phyloP scores from a whole-genome alignment of 2,329 filamentous ascomycete genomes.

The Diaporthe humulicola region DNA sequence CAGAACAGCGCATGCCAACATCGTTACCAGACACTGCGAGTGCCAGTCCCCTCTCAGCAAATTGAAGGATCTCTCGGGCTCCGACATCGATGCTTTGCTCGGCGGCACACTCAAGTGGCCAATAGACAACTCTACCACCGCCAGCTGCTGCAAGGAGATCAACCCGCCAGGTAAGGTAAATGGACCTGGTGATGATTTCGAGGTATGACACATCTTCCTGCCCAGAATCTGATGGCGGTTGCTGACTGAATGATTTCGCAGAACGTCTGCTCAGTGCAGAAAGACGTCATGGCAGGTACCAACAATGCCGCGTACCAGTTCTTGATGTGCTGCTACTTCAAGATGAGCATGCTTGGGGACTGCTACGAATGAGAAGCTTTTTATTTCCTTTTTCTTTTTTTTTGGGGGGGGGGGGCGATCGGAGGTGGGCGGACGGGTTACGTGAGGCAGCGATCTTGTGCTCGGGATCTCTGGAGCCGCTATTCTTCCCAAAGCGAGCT shows the following conservation, averaged over 20 bases:
- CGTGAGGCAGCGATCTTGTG: neutral
- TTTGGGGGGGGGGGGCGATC: no score
- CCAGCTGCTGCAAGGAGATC: neutral
- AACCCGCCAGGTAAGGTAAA: neutral
- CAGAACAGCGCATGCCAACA: neutral
- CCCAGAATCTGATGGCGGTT: fast-evolving
- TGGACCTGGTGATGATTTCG: neutral
- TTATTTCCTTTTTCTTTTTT: no score
- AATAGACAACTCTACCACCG: neutral
- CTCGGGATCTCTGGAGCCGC: no score
- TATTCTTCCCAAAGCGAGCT: fast-evolving
- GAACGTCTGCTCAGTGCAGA: neutral
- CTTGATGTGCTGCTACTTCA: constrained; percentile 19
- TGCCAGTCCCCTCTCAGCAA: constrained; percentile 4
- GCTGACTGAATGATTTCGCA: neutral
- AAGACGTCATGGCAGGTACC: neutral
- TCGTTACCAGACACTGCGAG: constrained; percentile 1
- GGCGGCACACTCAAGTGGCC: neutral
- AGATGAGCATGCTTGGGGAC: neutral
- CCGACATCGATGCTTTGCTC: neutral
- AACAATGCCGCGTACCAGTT: neutral
- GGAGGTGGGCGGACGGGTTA: no score
- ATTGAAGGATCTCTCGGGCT: neutral
- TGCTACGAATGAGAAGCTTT: neutral
- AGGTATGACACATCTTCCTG: neutral